These are phyloP conservation scores for Trichocladium uniseriatum DNA, from an alignment of 495 filamentous ascomycete species.

Conservation along the genomic window DNA sequence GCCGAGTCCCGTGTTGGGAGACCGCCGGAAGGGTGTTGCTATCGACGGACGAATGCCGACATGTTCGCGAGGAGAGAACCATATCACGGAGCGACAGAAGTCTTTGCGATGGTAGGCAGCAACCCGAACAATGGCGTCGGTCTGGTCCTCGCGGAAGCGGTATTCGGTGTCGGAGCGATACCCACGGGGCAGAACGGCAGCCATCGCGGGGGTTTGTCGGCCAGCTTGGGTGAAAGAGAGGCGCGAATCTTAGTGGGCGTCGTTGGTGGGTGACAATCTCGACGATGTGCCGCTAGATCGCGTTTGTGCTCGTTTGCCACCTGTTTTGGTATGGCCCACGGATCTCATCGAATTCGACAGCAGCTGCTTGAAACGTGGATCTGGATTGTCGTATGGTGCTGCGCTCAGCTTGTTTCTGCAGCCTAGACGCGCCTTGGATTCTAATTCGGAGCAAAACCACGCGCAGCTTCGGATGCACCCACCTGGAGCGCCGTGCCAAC, in stretches of 20 bases:
- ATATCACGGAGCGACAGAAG: constrained; percentile 27
- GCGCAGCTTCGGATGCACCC: no score
- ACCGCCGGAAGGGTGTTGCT: constrained; percentile 27
- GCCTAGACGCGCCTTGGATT: no score
- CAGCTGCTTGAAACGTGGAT: neutral
- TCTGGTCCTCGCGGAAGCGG: constrained; percentile 16
- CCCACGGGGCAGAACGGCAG: constrained; percentile 13
- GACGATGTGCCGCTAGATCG: neutral
- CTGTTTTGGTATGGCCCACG: neutral
- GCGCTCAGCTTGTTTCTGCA: no score
- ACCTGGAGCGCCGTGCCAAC: no score
- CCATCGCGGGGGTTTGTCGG: neutral
- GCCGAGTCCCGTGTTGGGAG: constrained; percentile 22
- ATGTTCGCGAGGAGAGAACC: constrained; percentile 26
- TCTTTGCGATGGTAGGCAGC: constrained; percentile 30
- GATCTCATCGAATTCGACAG: neutral
- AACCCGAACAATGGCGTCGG: constrained; percentile 18
- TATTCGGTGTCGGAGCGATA: constrained; percentile 17
- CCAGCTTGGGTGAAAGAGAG: neutral
- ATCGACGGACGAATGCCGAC: constrained; percentile 18
- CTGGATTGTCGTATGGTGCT: neutral
- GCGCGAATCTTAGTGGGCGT: constrained; percentile 1
- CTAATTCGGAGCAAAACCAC: no score
- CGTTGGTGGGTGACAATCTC: constrained; percentile 9
- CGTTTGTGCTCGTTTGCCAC: neutral